Base-by-base conservation (phyloP, 176 grass and related monocot genomes). In the Echinochloa phyllopogon region DNA sequence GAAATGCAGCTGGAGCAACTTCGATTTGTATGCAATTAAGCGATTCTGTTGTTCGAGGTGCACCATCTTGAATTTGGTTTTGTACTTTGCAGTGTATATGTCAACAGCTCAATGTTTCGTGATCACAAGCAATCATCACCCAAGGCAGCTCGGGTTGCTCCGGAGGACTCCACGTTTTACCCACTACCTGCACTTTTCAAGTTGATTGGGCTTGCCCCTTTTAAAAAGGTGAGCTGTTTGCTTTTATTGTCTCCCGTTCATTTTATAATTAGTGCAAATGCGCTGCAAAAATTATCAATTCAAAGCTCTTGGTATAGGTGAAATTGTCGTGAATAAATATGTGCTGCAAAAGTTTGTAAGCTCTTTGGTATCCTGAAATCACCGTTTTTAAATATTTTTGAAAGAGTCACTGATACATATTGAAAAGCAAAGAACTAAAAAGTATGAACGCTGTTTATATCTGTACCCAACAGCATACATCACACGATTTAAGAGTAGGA, bases 171-270 rank as follows among this genome's bases (percentile, higher is more conserved):
- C 20, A 81, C 89, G 36, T 83, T 98, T 78, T 93, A 98, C 82
- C 87, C 92, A 24, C 65, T 93, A 52, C 88, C 88, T 1, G 53
- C 77, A 21, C 88, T 98, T 84, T 93, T 94, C 65, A 93, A 87
- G 78, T 81, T 94, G 65, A 88, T 94, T 14, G 92, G 91, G 14
- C 85, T 95, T 61, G 65, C 90, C 12, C 96, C 96, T 78, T 98
- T 90, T 88, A 92, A 69, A 86, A 95, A 95, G 96, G 96, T 90
- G 61, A 36, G 39, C 48, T 45, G 1, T 37, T 71, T 86, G 53
- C 42, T 53, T 8, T 37, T 49, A 6, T 72, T 60, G 8, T 75
- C 44, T 73, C 11, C 25, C 72, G 17, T 65, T 82, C 2, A 10
- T 72, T 60, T 85, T 65, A 7, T 65, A 6, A 3, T 84, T 43